Percentiles rank a stretch among this genome's conserved stretches.
These are phyloP conservation scores for Cyanidioschyzon merolae DNA, from an alignment of 23 red algal species.

Conservation along the genomic window DNA sequence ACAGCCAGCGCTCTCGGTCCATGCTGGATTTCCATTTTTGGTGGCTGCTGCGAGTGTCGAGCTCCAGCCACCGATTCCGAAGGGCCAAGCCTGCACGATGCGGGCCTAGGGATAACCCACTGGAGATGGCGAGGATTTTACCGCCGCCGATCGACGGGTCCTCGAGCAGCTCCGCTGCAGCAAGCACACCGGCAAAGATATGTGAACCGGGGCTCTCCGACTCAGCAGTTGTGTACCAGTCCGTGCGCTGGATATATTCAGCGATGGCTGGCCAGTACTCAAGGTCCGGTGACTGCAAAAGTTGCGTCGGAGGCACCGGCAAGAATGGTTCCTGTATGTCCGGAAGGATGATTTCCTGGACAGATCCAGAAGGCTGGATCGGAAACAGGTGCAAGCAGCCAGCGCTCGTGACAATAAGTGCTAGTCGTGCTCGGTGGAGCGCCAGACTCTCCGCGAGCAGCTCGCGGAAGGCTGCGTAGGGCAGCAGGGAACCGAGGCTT, in stretches of 20 bases:
- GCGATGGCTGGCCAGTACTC: background rate
- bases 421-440: slow-evolving; percentile 30
- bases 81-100: slow-evolving; percentile 34
- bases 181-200: background rate
- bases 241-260: background rate
- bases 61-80: slow-evolving; percentile 40
- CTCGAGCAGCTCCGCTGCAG: background rate
- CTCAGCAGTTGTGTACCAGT: background rate
- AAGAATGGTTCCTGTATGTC: background rate
- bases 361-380: background rate
- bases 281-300: background rate
- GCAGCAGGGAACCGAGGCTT: slow-evolving; percentile 9
- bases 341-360: background rate
- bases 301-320: background rate
- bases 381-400: slow-evolving; percentile 32
- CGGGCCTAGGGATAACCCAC: slow-evolving; percentile 32
- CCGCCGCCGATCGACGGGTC: slow-evolving; percentile 9
- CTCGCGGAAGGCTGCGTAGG: slow-evolving; percentile 31
- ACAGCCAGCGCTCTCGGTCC: slow-evolving; percentile 62
- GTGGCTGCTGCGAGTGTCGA: slow-evolving; percentile 43
- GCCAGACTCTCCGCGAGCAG: background rate
- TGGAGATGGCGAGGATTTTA: slow-evolving; percentile 20
- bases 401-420: background rate
- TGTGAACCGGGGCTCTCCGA: background rate
- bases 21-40: slow-evolving; percentile 26